Evolutionary conservation across 495 filamentous ascomycete genomes (phyloP).

Genomic region (Penicillium riverlandense): DNA sequence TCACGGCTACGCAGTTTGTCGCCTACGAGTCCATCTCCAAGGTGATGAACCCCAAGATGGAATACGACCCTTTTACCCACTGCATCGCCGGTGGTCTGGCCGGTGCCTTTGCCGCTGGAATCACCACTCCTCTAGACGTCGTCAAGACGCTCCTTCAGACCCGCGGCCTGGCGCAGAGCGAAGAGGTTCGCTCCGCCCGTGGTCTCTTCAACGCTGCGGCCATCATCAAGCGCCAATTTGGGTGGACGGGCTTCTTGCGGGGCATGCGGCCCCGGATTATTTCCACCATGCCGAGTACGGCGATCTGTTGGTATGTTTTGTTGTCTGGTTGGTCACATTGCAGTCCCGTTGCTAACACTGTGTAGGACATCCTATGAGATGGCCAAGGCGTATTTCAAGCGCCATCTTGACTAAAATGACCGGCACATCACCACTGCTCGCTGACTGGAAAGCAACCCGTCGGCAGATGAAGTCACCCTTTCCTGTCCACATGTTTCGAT

Average conservation of each 20-base stretch:
- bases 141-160: constrained; percentile 97
- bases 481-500: no score
- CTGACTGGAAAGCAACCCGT: no score
- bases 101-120: constrained; percentile 83
- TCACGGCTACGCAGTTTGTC: constrained; percentile 92
- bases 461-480: no score
- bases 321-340: constrained; percentile 2
- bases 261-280: constrained; percentile 86
- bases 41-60: constrained; percentile 73
- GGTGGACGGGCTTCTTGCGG: constrained; percentile 82
- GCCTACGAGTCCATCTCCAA: constrained; percentile 97
- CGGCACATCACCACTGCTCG: no score
- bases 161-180: constrained; percentile 69
- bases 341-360: background rate
- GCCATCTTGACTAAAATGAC: constrained; percentile 14
- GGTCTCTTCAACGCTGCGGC: constrained; percentile 75
- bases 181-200: constrained; percentile 76
- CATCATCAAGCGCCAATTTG: constrained; percentile 79
- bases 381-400: constrained; percentile 68
- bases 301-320: constrained; percentile 87
- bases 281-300: constrained; percentile 96
- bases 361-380: constrained; percentile 69
- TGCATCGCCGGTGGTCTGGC: constrained; percentile 87
- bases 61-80: constrained; percentile 88
- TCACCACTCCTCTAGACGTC: constrained; percentile 94